Conservation (phyloP, 306 rosid genomes). For the Cucurbita ficifolia region DNA sequence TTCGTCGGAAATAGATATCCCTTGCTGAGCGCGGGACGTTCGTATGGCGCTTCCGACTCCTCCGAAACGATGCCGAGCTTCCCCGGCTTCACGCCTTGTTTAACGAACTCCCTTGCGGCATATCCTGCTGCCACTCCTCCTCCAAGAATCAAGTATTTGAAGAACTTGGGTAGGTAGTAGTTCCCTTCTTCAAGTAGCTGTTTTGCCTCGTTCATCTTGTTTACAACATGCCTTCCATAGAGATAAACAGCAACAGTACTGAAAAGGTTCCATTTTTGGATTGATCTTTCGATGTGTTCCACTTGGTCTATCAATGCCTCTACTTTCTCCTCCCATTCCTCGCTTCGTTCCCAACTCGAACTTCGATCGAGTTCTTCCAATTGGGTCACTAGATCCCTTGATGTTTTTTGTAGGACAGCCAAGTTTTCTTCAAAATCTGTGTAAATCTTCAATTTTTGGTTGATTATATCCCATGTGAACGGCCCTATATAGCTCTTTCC, state of each 20-base stretch:
- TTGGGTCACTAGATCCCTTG: conserved; percentile 9
- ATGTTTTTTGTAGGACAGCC: conserved; percentile 10
- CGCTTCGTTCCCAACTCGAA: conserved; percentile 2
- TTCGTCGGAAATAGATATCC: conserved; percentile 22
- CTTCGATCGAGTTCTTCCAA: conserved; percentile 8
- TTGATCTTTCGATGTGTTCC: conserved; percentile 1
- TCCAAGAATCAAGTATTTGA: conserved; percentile 26
- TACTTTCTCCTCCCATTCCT: conserved; percentile 17
- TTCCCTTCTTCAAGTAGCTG: conserved; percentile 22
- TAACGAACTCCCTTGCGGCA: conserved; percentile 33
- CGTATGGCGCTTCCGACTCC: conserved; percentile 37
- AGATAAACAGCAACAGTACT: neutral
- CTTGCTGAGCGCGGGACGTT: conserved; percentile 34
- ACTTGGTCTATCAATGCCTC: conserved; percentile 7
- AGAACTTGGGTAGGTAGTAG: neutral
- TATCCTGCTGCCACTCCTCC: conserved; percentile 46
- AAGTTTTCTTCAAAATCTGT: conserved; percentile 12
- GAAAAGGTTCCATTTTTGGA: neutral
- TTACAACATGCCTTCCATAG: conserved; percentile 8
- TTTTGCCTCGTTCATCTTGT: conserved; percentile 15
- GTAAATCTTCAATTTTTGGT: conserved; percentile 3
- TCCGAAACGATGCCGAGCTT: conserved; percentile 28
- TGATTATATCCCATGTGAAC: conserved; percentile 4
- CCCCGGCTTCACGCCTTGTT: conserved; percentile 14
- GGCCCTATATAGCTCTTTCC: neutral